Conservation (phyloP, 257 asterid genomes). For the Capsicum chinense region DNA sequence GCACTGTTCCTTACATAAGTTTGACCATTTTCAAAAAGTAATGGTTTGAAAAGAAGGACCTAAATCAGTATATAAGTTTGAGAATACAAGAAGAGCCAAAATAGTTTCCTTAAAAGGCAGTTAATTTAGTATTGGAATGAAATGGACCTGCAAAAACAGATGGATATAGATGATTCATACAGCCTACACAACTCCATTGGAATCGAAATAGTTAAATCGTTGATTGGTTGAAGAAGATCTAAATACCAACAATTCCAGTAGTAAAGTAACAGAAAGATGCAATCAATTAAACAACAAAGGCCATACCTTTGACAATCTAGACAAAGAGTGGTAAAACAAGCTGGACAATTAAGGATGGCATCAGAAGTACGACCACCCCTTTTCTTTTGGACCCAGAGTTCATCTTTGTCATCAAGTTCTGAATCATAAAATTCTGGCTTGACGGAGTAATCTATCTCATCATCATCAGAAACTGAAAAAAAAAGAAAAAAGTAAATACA, state of each 20-base stretch:
- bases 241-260: background rate
- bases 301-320: slow-evolving; percentile 83
- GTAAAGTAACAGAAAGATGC: background rate
- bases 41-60: background rate
- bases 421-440: slow-evolving; percentile 87
- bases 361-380: slow-evolving; percentile 71
- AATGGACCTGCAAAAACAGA: background rate
- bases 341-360: slow-evolving; percentile 93
- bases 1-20: background rate
- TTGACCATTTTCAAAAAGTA: background rate
- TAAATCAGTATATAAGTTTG: background rate
- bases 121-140: background rate
- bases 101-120: background rate
- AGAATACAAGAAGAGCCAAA: slow-evolving; percentile 2
- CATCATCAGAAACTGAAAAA: slow-evolving; percentile 77
- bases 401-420: slow-evolving; percentile 70
- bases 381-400: slow-evolving; percentile 74
- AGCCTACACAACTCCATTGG: background rate
- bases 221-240: background rate
- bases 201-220: background rate
- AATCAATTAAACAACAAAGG: background rate
- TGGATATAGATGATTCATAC: background rate
- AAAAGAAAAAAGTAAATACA: slow-evolving; percentile 4
- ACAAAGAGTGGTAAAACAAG: slow-evolving; percentile 92
- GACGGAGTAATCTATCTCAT: slow-evolving; percentile 81